Conservation (phyloP, 2,329 filamentous ascomycete genomes). For the Ascochyta rabiei region DNA sequence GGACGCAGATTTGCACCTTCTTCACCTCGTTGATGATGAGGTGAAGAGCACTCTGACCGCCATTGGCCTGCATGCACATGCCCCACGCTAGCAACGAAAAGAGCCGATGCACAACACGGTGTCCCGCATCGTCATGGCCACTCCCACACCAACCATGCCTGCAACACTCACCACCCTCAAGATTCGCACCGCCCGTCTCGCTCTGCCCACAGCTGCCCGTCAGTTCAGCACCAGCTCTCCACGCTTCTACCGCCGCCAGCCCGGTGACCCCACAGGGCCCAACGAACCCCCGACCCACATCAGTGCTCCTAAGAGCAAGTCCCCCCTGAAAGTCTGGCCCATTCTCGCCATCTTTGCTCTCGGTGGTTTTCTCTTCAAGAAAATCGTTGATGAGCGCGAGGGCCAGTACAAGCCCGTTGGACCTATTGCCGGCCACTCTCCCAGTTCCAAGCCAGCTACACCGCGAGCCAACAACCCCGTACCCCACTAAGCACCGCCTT, state of each 20-base stretch:
- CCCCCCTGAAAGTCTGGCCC: conserved; percentile 51
- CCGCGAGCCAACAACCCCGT: conserved; percentile 17
- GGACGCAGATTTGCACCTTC: conserved; percentile 1
- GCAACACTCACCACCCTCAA: conserved; percentile 27
- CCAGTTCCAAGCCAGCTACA: conserved; percentile 31
- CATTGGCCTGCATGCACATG: conserved; percentile 10
- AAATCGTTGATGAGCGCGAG: conserved; percentile 53
- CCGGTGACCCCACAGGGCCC: conserved; percentile 44
- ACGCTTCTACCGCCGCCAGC: conserved; percentile 40
- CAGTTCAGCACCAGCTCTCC: conserved; percentile 32
- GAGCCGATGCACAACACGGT: conserved; percentile 30
- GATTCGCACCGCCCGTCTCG: conserved; percentile 18
- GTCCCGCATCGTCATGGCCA: conserved; percentile 34
- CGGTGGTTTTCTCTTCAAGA: conserved; percentile 55
- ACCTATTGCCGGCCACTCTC: conserved; percentile 41
- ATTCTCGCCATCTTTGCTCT: conserved; percentile 55
- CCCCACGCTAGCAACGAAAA: conserved; percentile 32
- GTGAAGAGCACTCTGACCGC: not conserved
- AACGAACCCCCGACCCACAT: conserved; percentile 48
- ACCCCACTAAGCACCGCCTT: conserved; percentile 35
- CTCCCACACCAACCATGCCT: conserved; percentile 38
- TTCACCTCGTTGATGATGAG: conserved; percentile 1
- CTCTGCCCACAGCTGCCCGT: conserved; percentile 22
- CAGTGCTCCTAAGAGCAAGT: conserved; percentile 46
- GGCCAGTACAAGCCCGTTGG: conserved; percentile 43